Conservation (phyloP, 106 monocot genomes). For the Phalaenopsis aphrodite region DNA sequence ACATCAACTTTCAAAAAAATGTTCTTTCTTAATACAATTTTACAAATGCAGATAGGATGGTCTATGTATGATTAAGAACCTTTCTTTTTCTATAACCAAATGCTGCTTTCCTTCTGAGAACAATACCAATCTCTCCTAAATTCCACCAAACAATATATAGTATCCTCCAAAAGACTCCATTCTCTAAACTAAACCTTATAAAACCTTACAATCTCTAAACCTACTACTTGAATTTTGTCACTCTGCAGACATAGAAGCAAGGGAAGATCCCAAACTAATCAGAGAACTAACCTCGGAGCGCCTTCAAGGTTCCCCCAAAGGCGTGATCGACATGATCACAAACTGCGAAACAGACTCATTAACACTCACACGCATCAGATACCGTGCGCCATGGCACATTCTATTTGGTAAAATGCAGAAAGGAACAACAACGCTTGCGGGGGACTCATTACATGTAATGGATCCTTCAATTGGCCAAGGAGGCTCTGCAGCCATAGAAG, state of each 20-base stretch:
- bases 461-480: slow-evolving; percentile 25
- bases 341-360: slow-evolving; percentile 12
- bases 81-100: too few relatives aligned
- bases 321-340: slow-evolving; percentile 23
- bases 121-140: too few relatives aligned
- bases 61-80: too few relatives aligned
- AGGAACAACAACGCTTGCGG: slow-evolving; percentile 18
- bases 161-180: too few relatives aligned
- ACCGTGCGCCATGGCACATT: slow-evolving; percentile 26
- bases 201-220: neutral
- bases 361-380: slow-evolving; percentile 15
- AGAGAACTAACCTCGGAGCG: slow-evolving; percentile 11
- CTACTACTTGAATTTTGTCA: neutral
- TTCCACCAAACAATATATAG: too few relatives aligned
- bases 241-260: slow-evolving; percentile 9
- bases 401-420: slow-evolving; percentile 8
- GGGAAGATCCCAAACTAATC: slow-evolving; percentile 13
- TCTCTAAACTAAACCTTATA: too few relatives aligned
- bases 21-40: too few relatives aligned
- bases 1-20: too few relatives aligned
- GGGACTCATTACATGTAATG: slow-evolving; percentile 29
- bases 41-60: too few relatives aligned
- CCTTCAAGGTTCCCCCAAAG: slow-evolving; percentile 11
- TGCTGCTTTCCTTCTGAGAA: too few relatives aligned
- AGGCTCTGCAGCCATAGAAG: slow-evolving; percentile 27